phyloP scores from a whole-genome alignment of 2,329 filamentous ascomycete genomes.

The Penicillium griseofulvum region DNA sequence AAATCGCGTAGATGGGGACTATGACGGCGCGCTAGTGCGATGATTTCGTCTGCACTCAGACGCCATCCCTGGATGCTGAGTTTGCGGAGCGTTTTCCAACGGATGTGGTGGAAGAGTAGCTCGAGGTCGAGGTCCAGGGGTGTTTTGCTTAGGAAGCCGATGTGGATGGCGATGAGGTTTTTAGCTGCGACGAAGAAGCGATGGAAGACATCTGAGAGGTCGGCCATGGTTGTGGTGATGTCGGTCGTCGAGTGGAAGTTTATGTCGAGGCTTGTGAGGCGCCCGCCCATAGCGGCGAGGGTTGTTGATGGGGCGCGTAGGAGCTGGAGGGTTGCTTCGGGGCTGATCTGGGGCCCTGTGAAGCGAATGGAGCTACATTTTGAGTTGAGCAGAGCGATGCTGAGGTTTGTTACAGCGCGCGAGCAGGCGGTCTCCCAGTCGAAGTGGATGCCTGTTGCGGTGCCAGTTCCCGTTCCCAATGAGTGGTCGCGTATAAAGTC shows the following conservation, averaged over 20 bases:
- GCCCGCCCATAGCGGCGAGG: slow-evolving; percentile 52
- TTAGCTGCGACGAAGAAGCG: slow-evolving; percentile 58
- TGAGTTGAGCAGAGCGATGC: slow-evolving; percentile 56
- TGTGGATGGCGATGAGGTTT: slow-evolving; percentile 61
- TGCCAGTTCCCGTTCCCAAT: slow-evolving; percentile 26
- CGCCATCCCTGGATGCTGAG: slow-evolving; percentile 66
- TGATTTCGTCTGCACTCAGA: slow-evolving; percentile 60
- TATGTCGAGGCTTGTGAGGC: slow-evolving; percentile 62
- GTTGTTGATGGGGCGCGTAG: slow-evolving; percentile 48
- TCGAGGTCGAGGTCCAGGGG: slow-evolving; percentile 59
- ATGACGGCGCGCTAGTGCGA: slow-evolving; percentile 56
- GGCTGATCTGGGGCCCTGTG: slow-evolving; percentile 62
- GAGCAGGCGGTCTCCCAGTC: slow-evolving; percentile 63
- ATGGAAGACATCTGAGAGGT: slow-evolving; percentile 58
- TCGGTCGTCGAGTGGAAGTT: slow-evolving; percentile 61
- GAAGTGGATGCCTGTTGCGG: slow-evolving; percentile 47
- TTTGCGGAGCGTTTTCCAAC: slow-evolving; percentile 60
- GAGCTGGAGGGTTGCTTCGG: slow-evolving; percentile 56
- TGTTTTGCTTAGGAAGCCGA: slow-evolving; percentile 60
- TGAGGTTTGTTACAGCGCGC: slow-evolving; percentile 59
- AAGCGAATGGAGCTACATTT: slow-evolving; percentile 59
- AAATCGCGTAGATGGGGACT: slow-evolving; percentile 57
- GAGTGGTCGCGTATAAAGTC: slow-evolving; percentile 51
- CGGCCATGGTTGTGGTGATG: slow-evolving; percentile 56
- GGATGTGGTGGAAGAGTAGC: slow-evolving; percentile 60